Evolutionary conservation across 2,329 filamentous ascomycete species (phyloP), one percentile per base, ranked within the genome.

Genomic region (Beauveria varroae): DNA sequence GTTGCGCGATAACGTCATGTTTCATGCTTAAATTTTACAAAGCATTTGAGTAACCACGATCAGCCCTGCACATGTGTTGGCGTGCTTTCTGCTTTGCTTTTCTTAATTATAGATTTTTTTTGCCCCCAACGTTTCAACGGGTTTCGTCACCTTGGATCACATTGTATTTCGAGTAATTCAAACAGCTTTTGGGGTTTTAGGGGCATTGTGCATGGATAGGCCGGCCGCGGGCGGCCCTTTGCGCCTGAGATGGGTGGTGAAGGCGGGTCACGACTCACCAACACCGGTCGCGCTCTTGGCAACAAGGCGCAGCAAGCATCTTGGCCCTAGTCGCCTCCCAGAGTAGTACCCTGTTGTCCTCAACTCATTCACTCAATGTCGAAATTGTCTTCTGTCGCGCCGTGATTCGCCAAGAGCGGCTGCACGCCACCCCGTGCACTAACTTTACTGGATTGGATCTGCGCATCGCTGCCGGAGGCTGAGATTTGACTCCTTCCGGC

Each of bases 261-360:
- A 47, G 57, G 57, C 47, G 57, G 57, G 57, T 30, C 57, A 26
- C 24, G 24, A 26, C 24, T 26, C 24, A 50, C 18, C 18, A 20
- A 37, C 41, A 47, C 43, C 28, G 41, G 44, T n/a, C 37, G n/a
- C 26, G 40, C 30, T 49, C 57, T 59, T 59, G 57, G 57, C 57
- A 52, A 37, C 37, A 52, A 52, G 57, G 57, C 57, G 57, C 57
- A 59, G 57, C 47, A 59, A 59, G n/a, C 57, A 22, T 24, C 10
- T 58, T 6, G 28, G 28, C 30, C 30, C 20, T 41, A 28, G 20
- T 24, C 22, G 30, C 30, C 10, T 34, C 30, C 10, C 30, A 14
- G 30, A 34, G 30, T 34, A 34, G 18, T 14, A 30, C 26, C 26
- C 28, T 51, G 26, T 16, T 50, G 24, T 28, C 24, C 26, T 50